Conservation (phyloP, 176 grass and related monocot species). For the Zizania latifolia region DNA sequence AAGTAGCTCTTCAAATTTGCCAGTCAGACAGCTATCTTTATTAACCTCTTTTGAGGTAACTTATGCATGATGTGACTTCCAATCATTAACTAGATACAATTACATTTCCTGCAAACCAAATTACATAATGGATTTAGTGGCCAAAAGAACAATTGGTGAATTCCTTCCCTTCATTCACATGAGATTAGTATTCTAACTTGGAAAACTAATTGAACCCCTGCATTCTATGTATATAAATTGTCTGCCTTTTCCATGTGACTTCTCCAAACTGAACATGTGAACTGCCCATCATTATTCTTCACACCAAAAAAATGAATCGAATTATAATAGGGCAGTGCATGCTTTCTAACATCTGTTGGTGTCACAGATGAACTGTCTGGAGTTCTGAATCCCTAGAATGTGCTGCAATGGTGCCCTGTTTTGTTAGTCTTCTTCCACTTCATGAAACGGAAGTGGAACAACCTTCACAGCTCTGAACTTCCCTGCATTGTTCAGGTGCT, state of each 20-base stretch:
- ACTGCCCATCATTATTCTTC: conserved; percentile 18
- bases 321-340: conserved; percentile 27
- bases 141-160: conserved; percentile 2
- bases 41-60: conserved; percentile 24
- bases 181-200: conserved; percentile 1
- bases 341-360: conserved; percentile 46
- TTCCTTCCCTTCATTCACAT: not conserved
- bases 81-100: not conserved
- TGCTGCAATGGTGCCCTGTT: not conserved
- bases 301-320: conserved; percentile 41
- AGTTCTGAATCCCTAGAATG: conserved; percentile 32
- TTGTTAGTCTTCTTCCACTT: conserved; percentile 51
- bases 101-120: conserved; percentile 21
- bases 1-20: not conserved
- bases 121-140: conserved; percentile 10
- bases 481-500: conserved; percentile 68
- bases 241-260: conserved; percentile 20
- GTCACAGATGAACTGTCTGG: conserved; percentile 40
- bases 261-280: conserved; percentile 9
- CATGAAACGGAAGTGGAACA: conserved; percentile 73
- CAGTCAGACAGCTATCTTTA: not conserved
- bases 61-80: not conserved
- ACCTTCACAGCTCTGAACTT: conserved; percentile 69
- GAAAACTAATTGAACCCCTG: conserved; percentile 16
- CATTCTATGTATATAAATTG: conserved; percentile 4